These are phyloP conservation scores for Euphorbia pulcherrima DNA, from an alignment of 345 rosid species.

Conservation along the genomic window DNA sequence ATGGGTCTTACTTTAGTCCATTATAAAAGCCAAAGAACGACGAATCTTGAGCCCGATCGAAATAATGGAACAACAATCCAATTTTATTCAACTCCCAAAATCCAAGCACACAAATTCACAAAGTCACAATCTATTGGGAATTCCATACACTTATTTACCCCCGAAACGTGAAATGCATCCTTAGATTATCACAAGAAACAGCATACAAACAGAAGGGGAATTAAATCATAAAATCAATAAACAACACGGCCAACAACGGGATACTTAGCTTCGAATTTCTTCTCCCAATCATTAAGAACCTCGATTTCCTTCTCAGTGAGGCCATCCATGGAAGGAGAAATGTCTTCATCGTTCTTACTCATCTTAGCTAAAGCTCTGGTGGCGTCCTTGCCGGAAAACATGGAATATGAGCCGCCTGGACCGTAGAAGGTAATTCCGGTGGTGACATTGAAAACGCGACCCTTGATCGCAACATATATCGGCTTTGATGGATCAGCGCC, in stretches of 20 bases:
- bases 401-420: conserved; percentile 57
- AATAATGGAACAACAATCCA: too few species aligned
- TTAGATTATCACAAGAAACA: too few species aligned
- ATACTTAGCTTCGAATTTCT: conserved; percentile 81
- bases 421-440: conserved; percentile 79
- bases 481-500: conserved; percentile 71
- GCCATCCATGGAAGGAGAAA: conserved; percentile 54
- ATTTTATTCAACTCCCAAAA: too few species aligned
- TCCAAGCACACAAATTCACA: too few species aligned
- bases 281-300: conserved; percentile 78
- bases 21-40: too few species aligned
- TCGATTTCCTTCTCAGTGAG: conserved; percentile 74
- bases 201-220: not conserved
- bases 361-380: conserved; percentile 89
- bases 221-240: conserved; percentile 24
- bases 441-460: conserved; percentile 70
- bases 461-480: conserved; percentile 82
- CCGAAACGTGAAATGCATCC: too few species aligned
- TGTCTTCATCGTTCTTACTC: conserved; percentile 87
- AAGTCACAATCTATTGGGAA: too few species aligned
- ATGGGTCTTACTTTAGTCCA: too few species aligned
- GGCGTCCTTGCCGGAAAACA: conserved; percentile 83
- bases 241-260: conserved; percentile 71
- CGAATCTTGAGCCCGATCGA: too few species aligned
- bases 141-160: too few species aligned